A percentile compares a stretch with the other conserved stretches of the same genome.
These are phyloP conservation scores for Mycosphaerelloides madeirae DNA, from an alignment of 2,329 filamentous ascomycete species.

Conservation along the genomic window DNA sequence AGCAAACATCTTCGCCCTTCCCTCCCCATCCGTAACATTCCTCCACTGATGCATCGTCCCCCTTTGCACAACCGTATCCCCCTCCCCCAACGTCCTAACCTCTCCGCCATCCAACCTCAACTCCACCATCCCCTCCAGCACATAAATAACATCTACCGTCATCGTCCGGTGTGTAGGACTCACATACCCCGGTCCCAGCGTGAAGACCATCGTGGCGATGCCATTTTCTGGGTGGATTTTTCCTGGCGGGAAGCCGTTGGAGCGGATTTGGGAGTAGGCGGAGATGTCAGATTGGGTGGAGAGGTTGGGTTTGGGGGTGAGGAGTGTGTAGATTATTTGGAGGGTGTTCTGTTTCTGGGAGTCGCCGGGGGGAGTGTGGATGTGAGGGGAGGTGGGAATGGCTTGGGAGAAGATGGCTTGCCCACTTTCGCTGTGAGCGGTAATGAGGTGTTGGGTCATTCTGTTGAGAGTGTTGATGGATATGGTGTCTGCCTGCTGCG, in stretches of 20 bases:
- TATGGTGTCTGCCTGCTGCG: too few species aligned
- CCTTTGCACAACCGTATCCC: constrained; percentile 17
- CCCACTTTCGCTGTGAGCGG: constrained; percentile 16
- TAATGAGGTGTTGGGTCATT: constrained; percentile 20
- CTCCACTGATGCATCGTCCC: constrained; percentile 22
- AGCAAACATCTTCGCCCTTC: constrained; percentile 9
- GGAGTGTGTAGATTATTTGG: constrained; percentile 11
- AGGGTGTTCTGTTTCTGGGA: constrained; percentile 4
- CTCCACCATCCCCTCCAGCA: constrained; percentile 17
- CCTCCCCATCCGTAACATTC: constrained; percentile 15
- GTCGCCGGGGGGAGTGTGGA: too few species aligned
- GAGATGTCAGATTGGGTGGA: constrained; percentile 16
- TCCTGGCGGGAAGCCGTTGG: constrained; percentile 2
- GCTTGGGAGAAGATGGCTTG: constrained; percentile 17
- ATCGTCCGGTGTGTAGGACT: constrained; percentile 14
- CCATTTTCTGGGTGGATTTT: constrained; percentile 8
- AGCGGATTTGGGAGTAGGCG: constrained; percentile 13
- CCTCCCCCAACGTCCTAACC: constrained; percentile 9
- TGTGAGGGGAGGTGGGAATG: constrained; percentile 3
- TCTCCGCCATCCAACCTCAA: constrained; percentile 18
- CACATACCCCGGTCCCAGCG: constrained; percentile 1
- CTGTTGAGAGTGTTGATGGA: background rate
- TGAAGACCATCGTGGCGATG: constrained; percentile 6
- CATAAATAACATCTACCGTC: constrained; percentile 12
- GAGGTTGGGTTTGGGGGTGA: constrained; percentile 8